phyloP scores from a whole-genome alignment of 176 grass and related monocot species.

The Musa beccarii region DNA sequence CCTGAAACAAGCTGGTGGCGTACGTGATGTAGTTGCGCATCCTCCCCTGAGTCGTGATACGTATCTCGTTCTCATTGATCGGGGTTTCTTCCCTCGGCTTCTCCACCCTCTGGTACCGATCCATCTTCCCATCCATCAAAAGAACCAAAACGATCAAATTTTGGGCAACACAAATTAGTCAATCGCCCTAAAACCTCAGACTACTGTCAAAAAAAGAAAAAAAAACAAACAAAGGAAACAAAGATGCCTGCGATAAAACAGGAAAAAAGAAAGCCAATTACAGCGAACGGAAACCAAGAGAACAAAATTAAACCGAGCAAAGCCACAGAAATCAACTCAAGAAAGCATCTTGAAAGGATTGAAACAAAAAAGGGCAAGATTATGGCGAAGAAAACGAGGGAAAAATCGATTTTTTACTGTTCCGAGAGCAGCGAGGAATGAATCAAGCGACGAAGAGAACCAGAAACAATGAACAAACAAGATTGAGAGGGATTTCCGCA shows the following conservation, averaged over 20 bases:
- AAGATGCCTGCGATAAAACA: background rate
- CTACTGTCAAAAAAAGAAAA: background rate
- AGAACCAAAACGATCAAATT: background rate
- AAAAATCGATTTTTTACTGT: background rate
- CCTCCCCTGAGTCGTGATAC: slow-evolving; percentile 93
- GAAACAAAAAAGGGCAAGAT: background rate
- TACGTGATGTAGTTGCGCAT: slow-evolving; percentile 99
- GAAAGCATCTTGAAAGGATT: background rate
- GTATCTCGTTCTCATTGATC: slow-evolving; percentile 98
- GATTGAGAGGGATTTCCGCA: background rate
- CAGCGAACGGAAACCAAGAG: background rate
- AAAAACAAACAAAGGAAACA: background rate
- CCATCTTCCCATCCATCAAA: slow-evolving; percentile 35
- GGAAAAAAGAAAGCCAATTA: background rate
- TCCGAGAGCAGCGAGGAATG: too few species aligned
- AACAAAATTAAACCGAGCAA: background rate
- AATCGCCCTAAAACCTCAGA: background rate
- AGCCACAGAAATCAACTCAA: background rate
- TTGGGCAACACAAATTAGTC: background rate
- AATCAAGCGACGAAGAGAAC: background rate
- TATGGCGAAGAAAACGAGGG: background rate
- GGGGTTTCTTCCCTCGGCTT: slow-evolving; percentile 91
- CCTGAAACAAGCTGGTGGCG: slow-evolving; percentile 84
- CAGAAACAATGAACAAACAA: background rate
- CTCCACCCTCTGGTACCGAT: slow-evolving; percentile 95